Percentiles rank a stretch among this genome's conserved stretches.
Evolutionary conservation across 1,284 basidiomycete genomes (phyloP).

Genomic region (Rhodotorula mucilaginosa): DNA sequence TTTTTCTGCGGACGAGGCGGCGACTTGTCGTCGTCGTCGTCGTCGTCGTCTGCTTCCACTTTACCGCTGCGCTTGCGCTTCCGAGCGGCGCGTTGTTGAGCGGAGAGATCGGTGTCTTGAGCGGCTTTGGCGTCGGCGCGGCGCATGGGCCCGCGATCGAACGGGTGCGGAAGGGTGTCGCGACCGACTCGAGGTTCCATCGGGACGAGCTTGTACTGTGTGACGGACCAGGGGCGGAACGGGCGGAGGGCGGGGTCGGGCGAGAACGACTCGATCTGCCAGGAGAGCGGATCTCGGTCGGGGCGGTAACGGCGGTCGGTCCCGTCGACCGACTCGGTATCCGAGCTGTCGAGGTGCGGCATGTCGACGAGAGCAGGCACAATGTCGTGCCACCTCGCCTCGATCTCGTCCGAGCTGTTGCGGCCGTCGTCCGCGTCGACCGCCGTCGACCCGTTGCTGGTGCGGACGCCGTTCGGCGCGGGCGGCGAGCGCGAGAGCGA

Average conservation of each 20-base stretch:
- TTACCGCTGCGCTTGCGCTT: not conserved
- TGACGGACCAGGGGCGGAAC: not conserved
- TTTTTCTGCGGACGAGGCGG: not conserved
- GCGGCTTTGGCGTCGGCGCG: not conserved
- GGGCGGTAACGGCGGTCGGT: not conserved
- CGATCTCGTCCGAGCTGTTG: not conserved
- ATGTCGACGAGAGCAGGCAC: not conserved
- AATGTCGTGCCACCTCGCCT: not conserved
- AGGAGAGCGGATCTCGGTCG: not conserved
- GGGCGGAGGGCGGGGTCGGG: not conserved
- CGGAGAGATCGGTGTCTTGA: too few species aligned
- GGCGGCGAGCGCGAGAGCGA: not conserved
- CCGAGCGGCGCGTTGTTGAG: not conserved
- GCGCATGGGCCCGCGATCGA: not conserved
- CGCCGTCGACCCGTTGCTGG: not conserved
- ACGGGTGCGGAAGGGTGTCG: not conserved
- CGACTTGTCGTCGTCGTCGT: not conserved
- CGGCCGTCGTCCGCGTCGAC: not conserved
- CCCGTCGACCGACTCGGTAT: not conserved
- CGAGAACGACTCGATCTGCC: not conserved
- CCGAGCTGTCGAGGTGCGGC: conserved; percentile 6
- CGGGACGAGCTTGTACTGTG: not conserved
- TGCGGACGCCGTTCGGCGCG: not conserved
- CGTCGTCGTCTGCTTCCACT: not conserved
- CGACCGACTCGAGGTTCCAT: not conserved